Percentiles rank a stretch among this genome's conserved stretches.
phyloP scores from a whole-genome alignment of 495 filamentous ascomycete species.

The Penicillium goetzii region DNA sequence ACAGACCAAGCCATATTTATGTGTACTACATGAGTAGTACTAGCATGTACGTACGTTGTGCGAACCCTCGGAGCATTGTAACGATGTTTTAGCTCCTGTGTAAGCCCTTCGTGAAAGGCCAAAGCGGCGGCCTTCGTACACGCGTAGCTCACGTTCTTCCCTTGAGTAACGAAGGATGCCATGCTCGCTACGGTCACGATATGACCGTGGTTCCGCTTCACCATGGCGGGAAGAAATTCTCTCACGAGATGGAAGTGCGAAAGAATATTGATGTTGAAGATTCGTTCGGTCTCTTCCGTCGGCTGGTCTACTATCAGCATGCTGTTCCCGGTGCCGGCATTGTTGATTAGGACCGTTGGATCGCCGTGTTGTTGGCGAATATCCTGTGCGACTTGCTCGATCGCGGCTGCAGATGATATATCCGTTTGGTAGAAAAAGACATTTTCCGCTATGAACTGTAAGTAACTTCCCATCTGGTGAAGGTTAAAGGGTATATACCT shows the following conservation, averaged over 20 bases:
- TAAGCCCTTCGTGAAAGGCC: conserved; percentile 49
- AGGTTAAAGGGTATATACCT: background rate
- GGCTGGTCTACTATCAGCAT: background rate
- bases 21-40: background rate
- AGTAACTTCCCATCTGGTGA: background rate
- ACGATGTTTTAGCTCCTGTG: conserved; percentile 29
- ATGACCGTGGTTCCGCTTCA: conserved; percentile 55
- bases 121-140: conserved; percentile 51
- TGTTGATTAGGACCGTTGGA: background rate
- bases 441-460: background rate
- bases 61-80: conserved; percentile 31
- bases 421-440: background rate
- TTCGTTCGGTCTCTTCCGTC: background rate
- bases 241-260: conserved; percentile 50
- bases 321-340: background rate
- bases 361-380: conserved; percentile 1
- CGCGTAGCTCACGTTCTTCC: conserved; percentile 46
- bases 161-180: conserved; percentile 44
- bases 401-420: background rate
- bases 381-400: background rate
- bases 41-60: conserved; percentile 16
- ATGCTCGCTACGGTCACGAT: conserved; percentile 53
- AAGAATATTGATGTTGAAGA: conserved; percentile 54
- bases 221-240: conserved; percentile 59
- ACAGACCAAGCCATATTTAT: background rate